Conservation (phyloP, 2,329 filamentous ascomycete species). For the Neurospora sp. region DNA sequence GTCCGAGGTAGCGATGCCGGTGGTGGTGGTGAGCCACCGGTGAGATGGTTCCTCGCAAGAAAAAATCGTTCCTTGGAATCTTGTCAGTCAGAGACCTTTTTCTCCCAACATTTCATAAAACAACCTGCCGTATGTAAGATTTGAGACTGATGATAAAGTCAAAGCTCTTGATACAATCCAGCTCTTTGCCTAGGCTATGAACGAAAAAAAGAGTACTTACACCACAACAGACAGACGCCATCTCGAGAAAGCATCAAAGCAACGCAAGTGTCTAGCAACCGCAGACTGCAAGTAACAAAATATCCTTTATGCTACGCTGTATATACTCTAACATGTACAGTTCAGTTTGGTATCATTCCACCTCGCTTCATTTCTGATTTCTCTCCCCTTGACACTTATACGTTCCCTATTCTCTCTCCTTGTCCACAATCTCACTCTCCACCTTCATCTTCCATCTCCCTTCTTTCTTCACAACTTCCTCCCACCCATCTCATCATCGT, state of each 20-base stretch:
- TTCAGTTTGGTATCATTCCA: neutral
- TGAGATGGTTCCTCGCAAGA: no score
- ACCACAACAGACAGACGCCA: neutral
- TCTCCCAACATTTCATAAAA: no score
- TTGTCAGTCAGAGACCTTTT: no score
- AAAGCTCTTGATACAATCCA: neutral
- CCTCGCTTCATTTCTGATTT: neutral
- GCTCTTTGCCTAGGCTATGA: neutral
- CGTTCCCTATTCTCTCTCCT: neutral
- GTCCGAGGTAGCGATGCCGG: no score
- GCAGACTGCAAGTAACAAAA: neutral
- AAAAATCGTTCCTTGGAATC: no score
- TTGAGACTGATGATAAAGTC: neutral
- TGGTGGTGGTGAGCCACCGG: no score
- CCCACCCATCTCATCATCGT: constrained; percentile 17
- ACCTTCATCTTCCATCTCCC: neutral
- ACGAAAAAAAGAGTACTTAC: neutral
- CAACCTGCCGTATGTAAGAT: no score
- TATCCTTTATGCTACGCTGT: neutral
- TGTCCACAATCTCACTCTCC: neutral
- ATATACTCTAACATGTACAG: neutral
- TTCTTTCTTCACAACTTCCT: neutral
- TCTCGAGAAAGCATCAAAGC: neutral
- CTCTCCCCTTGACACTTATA: neutral
- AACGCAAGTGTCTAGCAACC: neutral